Conservation (phyloP, 1,284 basidiomycete species). For the Rhodotorula glutinis region DNA sequence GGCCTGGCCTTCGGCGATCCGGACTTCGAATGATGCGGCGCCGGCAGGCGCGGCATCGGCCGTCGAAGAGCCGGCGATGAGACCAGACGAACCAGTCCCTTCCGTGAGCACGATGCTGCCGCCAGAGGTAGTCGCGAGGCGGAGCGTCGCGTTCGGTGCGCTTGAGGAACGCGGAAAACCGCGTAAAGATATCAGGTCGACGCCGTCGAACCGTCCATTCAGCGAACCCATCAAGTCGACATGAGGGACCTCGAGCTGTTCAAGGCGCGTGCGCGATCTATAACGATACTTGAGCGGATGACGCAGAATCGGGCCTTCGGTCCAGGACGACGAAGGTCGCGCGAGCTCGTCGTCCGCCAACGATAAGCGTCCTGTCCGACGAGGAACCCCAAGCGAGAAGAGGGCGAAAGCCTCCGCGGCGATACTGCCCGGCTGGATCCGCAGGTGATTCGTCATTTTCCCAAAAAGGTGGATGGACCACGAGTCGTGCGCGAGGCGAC, state of each 20-base stretch:
- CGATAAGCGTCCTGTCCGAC: conserved; percentile 18
- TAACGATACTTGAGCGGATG: conserved; percentile 16
- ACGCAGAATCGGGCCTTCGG: conserved; percentile 12
- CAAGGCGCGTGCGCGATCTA: conserved; percentile 8
- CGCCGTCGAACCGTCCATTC: conserved; percentile 35
- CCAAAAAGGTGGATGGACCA: conserved; percentile 37
- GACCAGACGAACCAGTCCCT: background rate
- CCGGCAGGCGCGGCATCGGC: background rate
- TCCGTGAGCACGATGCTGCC: background rate
- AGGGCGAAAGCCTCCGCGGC: conserved; percentile 25
- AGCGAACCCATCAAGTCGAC: conserved; percentile 22
- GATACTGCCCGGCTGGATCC: conserved; percentile 28
- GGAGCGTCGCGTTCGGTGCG: background rate
- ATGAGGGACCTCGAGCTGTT: conserved; percentile 10
- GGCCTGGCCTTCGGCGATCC: background rate
- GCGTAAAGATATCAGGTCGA: conserved; percentile 31
- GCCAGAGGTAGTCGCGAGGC: background rate
- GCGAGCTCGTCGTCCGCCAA: conserved; percentile 16
- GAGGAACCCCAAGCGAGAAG: conserved; percentile 28
- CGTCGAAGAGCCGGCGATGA: background rate
- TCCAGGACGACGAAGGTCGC: background rate
- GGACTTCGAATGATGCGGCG: background rate
- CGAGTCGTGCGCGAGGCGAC: conserved; percentile 8
- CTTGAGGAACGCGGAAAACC: background rate
- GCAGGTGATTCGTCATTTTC: conserved; percentile 37